Evolutionary conservation across 768 basidiomycete species (phyloP), one percentile per base, ranked within the genome.

Genomic region (Auriculariales sp.): DNA sequence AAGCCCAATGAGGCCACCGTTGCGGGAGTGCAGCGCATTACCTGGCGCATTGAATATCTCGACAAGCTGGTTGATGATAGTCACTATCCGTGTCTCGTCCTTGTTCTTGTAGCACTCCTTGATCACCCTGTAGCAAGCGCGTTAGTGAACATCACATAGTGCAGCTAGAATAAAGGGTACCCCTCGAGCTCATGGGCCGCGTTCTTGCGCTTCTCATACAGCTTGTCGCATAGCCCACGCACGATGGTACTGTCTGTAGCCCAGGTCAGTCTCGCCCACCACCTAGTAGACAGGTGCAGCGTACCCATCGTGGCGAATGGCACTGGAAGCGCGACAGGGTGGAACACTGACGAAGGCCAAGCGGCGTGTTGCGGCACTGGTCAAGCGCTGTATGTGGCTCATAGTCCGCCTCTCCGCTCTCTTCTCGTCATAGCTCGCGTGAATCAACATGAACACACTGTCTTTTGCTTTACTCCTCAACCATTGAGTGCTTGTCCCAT

Each of bases 101-200:
- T 81, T 79, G 62, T 83, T 79, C 56, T 78, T 77, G 54, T 87
- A 79, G 58, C 82, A 87, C 66, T 93, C 89, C 58, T 88, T 80
- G 53, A 95, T 82, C 35, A 66, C 58, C 56, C 69, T 69, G 56
- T 4, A 31, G 7, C 22, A 6, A 14, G 27, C 25, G 17, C 15
- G 24, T 28, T 52, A 28, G 36, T 46, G n/a, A 44, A 50, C 46
- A 35, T 35, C 25, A 22, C 22, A 27, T 49, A 52, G 19, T 48
- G 46, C 9, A 39, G 33, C n/a, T 10, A 28, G 30, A 22, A 22
- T 9, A 33, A 7, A 11, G 49, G 59, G 56, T 62, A 92, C 91
- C 91, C 95, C 71, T 98, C 93, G 48, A 98, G 77, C 48, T 97
- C 93, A 47, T 93, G 78, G 6, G 94, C 94, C 5, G 93, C 91